Evolutionary conservation across 2,329 filamentous ascomycete species (phyloP), one percentile per base, ranked within the genome.

Genomic region (Zopfia rhizophila): DNA sequence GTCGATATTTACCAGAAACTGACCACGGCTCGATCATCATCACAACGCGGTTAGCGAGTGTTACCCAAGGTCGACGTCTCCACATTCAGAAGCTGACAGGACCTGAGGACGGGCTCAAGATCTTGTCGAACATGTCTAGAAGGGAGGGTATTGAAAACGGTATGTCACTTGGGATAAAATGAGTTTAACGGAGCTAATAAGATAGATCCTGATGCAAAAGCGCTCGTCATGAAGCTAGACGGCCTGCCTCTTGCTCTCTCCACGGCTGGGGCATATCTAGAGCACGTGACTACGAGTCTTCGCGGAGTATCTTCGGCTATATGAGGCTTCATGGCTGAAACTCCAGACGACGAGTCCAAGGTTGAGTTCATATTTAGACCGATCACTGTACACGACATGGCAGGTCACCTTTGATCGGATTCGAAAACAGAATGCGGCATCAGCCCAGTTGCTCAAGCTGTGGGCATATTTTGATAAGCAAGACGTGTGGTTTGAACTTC

Each of bases 401-500:
- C 49, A 51, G 42, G 23, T 55, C 6, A 45, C 53, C 10, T 52
- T 47, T 27, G 38, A 57, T 46, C 40, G 23, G 32, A 51, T 55
- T 21, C 27, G 24, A 39, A 16, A 50, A 45, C 33, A 55, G 45
- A 53, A 52, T 38, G 45, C 24, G 32, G 43, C 36, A 37, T 51
- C 41, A 12, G 51, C 48, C 23, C 17, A 49, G 35, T 42, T 57
- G 30, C 53, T 54, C 14, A 45, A 48, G 45, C 48, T 57, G 21
- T 57, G 48, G 48, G 50, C 51, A 10, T 57, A 53, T 46, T 51
- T 55, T 28, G 45, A 57, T n/a, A 74, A 74, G 48, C 61, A 72
- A 18, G 73, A 78, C 53, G 50, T 80, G 5, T 80, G 72, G 76
- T 77, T 68, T 52, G 66, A 75, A 47, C 64, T 80, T 19, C 52